Conservation (phyloP, 1,139 yeast species). For the Debaryomycetaceae sp. region DNA sequence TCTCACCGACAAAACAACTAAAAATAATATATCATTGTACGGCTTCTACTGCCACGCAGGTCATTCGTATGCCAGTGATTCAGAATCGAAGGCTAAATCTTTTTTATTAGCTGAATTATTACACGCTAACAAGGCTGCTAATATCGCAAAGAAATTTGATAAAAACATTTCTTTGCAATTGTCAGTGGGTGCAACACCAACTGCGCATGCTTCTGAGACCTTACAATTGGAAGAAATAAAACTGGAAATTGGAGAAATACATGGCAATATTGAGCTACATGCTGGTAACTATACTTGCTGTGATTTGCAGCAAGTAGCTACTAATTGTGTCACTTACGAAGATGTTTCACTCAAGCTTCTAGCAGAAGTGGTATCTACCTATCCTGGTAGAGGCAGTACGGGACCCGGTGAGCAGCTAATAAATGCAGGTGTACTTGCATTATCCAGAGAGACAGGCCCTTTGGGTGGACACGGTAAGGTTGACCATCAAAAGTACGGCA, state of each 20-base stretch:
- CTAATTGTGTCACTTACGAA: conserved; percentile 49
- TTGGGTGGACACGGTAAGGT: conserved; percentile 48
- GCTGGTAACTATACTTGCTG: conserved; percentile 77
- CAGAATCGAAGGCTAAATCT: conserved; percentile 45
- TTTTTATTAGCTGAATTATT: conserved; percentile 52
- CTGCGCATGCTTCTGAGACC: conserved; percentile 59
- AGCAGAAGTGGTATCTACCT: conserved; percentile 63
- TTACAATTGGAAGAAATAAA: conserved; percentile 19
- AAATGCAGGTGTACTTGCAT: conserved; percentile 71
- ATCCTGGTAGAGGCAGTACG: conserved; percentile 47
- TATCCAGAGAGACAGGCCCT: conserved; percentile 62
- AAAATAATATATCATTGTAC: conserved; percentile 38
- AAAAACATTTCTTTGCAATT: conserved; percentile 32
- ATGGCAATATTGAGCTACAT: conserved; percentile 62
- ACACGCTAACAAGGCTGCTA: conserved; percentile 56
- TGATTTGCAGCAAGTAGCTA: conserved; percentile 73
- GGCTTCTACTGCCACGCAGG: conserved; percentile 85
- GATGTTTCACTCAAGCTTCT: conserved; percentile 56
- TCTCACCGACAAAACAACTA: conserved; percentile 16
- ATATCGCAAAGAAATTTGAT: conserved; percentile 26
- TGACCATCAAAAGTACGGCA: conserved; percentile 33
- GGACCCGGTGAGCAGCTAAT: conserved; percentile 60
- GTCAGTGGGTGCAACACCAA: conserved; percentile 81
- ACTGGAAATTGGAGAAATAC: conserved; percentile 23
- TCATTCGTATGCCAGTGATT: conserved; percentile 57